A percentile compares a stretch with the other conserved stretches of the same genome.
These are phyloP conservation scores for Fomitiporia mediterranea DNA, from an alignment of 1,284 basidiomycete genomes.

Conservation along the genomic window DNA sequence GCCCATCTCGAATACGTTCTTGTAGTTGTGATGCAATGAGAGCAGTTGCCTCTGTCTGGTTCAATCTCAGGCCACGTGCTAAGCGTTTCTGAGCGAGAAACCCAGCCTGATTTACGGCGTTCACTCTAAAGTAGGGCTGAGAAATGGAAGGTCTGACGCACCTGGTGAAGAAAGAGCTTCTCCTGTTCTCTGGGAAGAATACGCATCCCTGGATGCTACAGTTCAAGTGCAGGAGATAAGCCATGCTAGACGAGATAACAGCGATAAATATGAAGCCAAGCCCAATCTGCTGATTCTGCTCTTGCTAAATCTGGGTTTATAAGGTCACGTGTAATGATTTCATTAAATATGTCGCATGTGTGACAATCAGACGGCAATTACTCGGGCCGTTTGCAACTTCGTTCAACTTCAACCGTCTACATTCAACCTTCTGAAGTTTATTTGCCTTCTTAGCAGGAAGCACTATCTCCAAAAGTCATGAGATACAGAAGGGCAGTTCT, in stretches of 20 bases:
- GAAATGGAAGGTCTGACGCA: conserved; percentile 15
- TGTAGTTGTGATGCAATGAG: conserved; percentile 91
- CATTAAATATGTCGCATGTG: no score
- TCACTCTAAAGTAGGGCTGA: not conserved
- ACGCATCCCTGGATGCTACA: conserved; percentile 27
- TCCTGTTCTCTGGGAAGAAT: conserved; percentile 36
- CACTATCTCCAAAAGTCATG: no score
- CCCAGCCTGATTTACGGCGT: conserved; percentile 52
- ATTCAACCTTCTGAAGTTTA: not conserved
- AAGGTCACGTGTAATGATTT: not conserved
- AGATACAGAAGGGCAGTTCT: not conserved
- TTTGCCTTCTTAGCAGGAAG: not conserved
- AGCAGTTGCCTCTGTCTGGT: conserved; percentile 84
- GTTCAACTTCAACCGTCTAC: not conserved
- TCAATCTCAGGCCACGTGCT: conserved; percentile 84
- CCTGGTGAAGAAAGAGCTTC: conserved; percentile 38
- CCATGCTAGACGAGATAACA: not conserved
- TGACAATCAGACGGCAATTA: no score
- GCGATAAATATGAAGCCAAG: conserved; percentile 5
- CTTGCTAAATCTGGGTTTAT: not conserved
- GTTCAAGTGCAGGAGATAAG: not conserved
- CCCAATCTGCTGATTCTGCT: not conserved
- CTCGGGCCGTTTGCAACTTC: no score
- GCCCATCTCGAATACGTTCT: conserved; percentile 93
- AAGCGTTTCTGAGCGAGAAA: conserved; percentile 91